Percentiles rank a stretch among this genome's conserved stretches.
Evolutionary conservation across 345 rosid species (phyloP).

Genomic region (Syzygium aromaticum): DNA sequence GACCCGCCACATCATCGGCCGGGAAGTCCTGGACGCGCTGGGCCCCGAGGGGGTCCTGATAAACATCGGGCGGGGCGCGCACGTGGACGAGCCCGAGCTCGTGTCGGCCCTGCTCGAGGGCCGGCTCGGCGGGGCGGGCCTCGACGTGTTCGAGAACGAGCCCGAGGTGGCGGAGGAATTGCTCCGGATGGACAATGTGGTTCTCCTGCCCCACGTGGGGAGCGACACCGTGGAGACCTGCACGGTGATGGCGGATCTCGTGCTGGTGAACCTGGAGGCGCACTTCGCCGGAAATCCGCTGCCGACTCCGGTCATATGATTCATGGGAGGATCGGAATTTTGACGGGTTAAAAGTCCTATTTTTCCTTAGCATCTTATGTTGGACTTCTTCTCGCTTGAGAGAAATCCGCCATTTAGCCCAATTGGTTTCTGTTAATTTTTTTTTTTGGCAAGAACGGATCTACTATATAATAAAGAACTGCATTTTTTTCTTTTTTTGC

Average conservation of each 20-base stretch:
- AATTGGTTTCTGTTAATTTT: no score
- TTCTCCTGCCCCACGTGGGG: conserved; percentile 56
- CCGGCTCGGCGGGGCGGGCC: conserved; percentile 50
- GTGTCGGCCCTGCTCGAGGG: conserved; percentile 59
- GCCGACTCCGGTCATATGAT: conserved; percentile 24
- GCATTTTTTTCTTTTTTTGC: no score
- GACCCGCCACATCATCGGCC: conserved; percentile 38
- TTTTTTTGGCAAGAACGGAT: no score
- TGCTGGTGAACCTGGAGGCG: conserved; percentile 29
- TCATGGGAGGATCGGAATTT: neutral
- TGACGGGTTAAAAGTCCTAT: neutral
- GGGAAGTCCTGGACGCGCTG: conserved; percentile 41
- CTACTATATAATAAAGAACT: no score
- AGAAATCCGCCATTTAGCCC: neutral
- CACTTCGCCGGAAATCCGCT: conserved; percentile 23
- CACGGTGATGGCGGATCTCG: conserved; percentile 45
- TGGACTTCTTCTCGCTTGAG: neutral
- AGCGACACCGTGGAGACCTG: conserved; percentile 40
- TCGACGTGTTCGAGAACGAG: conserved; percentile 51
- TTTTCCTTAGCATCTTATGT: neutral
- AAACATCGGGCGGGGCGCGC: conserved; percentile 54
- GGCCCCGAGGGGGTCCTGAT: conserved; percentile 58
- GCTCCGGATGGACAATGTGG: conserved; percentile 36
- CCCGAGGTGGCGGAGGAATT: conserved; percentile 47
- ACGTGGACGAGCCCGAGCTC: conserved; percentile 46